Evolutionary conservation across 352 stramenopile species (phyloP), one percentile per base, ranked within the genome.

Genomic region (Peronospora farinosa): DNA sequence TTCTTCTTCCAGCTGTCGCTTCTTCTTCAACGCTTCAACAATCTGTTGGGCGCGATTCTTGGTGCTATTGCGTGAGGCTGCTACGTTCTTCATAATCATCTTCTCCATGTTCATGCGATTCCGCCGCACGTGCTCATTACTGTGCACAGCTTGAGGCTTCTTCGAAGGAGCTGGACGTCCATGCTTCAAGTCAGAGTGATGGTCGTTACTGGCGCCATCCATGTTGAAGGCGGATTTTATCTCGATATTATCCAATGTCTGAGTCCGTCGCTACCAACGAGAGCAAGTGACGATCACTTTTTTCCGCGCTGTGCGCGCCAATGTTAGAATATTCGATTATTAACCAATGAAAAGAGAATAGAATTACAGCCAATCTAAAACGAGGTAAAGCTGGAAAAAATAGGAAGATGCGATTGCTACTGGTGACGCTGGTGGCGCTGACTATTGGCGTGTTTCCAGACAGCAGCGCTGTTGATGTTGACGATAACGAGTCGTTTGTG

Each of bases 21-120:
- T 82, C 28, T 77, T 70, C 60, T 86, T 86, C 51, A 91, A 74
- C 40, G 79, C 77, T 58, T 87, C 77, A 1, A 91, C 62, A 40
- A 88, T 78, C 36, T 80, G 74, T 45, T 80, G 69, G 1, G 73
- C 75, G 43, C 77, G 77, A 62, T 91, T 87, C 69, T 87, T 91
- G 51, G 78, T 68, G 54, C 63, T 67, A 13, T 60, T 67, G 9
- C 76, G 70, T 4, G 72, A 70, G 31, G 56, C 66, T 16, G 78
- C 44, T 25, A 88, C 76, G 55, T 91, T 91, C 50, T 87, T 88
- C 60, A 87, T 76, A 58, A 91, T 85, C 79, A 91, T 91, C 42
- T 87, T 87, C 62, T 91, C 79, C 76, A 88, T 88, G 52, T 86
- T 91, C 30, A 88, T 41, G 12, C 65, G 64, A 59, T 70, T 88